Evolutionary conservation across 805 yeast genomes (phyloP), one percentile per base, ranked within the genome.

Genomic region (Isabelozyma pseudorhagii): DNA sequence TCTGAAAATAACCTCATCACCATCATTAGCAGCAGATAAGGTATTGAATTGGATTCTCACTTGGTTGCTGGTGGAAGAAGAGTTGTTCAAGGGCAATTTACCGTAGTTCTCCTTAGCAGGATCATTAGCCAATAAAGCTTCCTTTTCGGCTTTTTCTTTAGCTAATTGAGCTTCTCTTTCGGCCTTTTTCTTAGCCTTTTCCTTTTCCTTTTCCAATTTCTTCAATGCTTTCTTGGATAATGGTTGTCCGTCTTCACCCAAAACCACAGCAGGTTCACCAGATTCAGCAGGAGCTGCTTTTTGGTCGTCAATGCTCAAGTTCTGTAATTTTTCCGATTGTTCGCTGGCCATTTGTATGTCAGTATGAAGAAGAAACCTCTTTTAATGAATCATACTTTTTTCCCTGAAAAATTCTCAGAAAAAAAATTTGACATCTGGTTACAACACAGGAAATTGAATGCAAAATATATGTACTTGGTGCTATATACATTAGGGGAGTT

Each of bases 191-290:
- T 80, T 84, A 58, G 86, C 96, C 77, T 93, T 93, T 72, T 92
- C 97, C 65, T 81, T 83, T 71, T 89, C 97, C 65, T 93, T 93
- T 68, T 88, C 94, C 54, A 94, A 80, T 76, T 94, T 94, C 80
- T 94, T 94, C 62, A 94, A 75, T 2, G 97, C 99, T 68, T 92
- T 94, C 73, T 94, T 94, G 50, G 96, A 86, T 59, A 90, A 74
- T 27, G 97, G 97, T 71, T 80, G 84, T 41, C 97, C 97, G 64
- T 87, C 93, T 56, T 81, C 82, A 10, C 87, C 85, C 43, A 82
- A 64, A 44, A 71, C 55, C 15, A 68, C 69, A 42, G 57, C 63
- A 34, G 52, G 64, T 21, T 57, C 54, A 7, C 57, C 57, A 6
- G 60, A 61, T 9, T 48, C 58, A 13, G 60, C 45, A 8, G 56